phyloP scores from a whole-genome alignment of 2,329 filamentous ascomycete genomes.

The Aspergillus hiratsukae region DNA sequence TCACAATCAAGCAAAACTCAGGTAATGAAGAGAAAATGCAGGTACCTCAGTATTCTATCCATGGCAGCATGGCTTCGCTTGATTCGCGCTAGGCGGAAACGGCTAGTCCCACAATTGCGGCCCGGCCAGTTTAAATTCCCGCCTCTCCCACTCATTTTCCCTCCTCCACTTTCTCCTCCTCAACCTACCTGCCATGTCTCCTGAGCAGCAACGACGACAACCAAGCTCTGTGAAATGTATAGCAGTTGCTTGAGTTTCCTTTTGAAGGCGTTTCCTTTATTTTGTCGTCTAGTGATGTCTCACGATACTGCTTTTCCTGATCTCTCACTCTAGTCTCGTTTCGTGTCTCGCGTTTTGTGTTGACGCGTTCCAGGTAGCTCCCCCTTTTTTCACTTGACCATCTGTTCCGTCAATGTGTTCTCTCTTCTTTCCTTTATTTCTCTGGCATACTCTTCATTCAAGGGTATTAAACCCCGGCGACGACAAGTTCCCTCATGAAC shows the following conservation, averaged over 20 bases:
- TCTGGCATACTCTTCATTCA: not conserved
- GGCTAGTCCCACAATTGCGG: not conserved
- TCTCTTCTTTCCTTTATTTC: not conserved
- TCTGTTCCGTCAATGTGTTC: not conserved
- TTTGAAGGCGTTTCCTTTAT: not conserved
- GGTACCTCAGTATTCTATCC: not conserved
- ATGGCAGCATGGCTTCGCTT: not conserved
- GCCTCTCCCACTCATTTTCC: not conserved
- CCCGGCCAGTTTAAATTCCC: not conserved
- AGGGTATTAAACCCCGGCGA: slow-evolving; percentile 14
- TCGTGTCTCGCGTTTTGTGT: not conserved
- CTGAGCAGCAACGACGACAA: not conserved
- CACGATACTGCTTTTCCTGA: not conserved
- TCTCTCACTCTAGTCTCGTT: not conserved
- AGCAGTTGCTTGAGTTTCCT: not conserved
- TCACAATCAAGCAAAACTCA: not conserved
- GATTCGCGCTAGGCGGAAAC: not conserved
- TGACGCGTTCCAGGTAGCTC: not conserved
- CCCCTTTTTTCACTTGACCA: not conserved
- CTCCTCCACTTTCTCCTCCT: not conserved
- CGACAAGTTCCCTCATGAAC: slow-evolving; percentile 9
- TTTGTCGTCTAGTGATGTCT: not conserved
- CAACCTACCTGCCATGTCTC: not conserved
- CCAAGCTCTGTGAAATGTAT: not conserved
- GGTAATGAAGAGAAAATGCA: slow-evolving; percentile 43